Percentiles rank a stretch among this genome's conserved stretches.
These are phyloP conservation scores for Dicorynia guianensis DNA, from an alignment of 306 rosid genomes.

Conservation along the genomic window DNA sequence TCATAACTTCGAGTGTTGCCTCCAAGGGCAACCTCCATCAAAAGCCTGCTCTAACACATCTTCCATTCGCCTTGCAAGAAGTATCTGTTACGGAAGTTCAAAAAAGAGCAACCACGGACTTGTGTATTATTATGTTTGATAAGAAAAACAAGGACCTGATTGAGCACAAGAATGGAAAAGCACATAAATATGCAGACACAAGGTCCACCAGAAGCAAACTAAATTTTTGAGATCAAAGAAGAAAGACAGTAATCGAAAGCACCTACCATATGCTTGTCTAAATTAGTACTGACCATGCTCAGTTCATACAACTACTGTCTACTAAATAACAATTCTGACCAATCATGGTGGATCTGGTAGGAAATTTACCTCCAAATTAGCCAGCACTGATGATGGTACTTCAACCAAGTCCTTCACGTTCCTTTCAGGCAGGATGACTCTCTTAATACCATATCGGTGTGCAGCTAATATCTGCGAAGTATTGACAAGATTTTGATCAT, in stretches of 20 bases:
- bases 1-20: slow-evolving; percentile 73
- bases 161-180: slow-evolving; percentile 23
- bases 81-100: slow-evolving; percentile 53
- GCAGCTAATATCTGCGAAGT: slow-evolving; percentile 89
- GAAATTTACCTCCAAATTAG: slow-evolving; percentile 75
- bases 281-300: neutral
- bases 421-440: slow-evolving; percentile 94
- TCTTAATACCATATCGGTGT: slow-evolving; percentile 84
- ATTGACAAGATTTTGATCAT: slow-evolving; percentile 34
- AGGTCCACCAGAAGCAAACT: neutral
- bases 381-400: slow-evolving; percentile 85
- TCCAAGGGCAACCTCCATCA: slow-evolving; percentile 87
- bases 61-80: slow-evolving; percentile 81
- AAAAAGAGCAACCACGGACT: neutral
- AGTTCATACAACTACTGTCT: slow-evolving; percentile 1
- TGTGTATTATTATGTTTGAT: slow-evolving; percentile 19
- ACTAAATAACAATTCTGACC: no score
- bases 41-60: slow-evolving; percentile 84
- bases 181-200: slow-evolving; percentile 25
- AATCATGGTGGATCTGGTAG: slow-evolving; percentile 5
- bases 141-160: slow-evolving; percentile 17
- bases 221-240: neutral
- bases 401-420: slow-evolving; percentile 93
- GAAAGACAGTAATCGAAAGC: neutral
- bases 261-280: slow-evolving; percentile 5